A percentile compares a stretch with the other conserved stretches of the same genome.
These are phyloP conservation scores for Penicillium verhagenii DNA, from an alignment of 495 filamentous ascomycete genomes.

Conservation along the genomic window DNA sequence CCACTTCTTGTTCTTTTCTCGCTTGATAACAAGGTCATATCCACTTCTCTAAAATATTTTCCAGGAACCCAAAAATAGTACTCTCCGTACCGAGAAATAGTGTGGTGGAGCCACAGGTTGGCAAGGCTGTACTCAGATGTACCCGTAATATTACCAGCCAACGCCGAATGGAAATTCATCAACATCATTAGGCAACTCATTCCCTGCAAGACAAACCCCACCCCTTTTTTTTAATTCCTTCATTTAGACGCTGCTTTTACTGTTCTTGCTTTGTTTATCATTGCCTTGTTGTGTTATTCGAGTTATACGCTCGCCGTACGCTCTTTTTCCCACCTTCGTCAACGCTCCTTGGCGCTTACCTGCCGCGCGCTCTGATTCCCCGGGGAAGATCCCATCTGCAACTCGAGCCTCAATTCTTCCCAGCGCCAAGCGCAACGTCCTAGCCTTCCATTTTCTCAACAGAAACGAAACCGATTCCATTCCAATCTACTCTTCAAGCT, in stretches of 20 bases:
- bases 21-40: not conserved
- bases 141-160: conserved; percentile 29
- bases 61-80: conserved; percentile 2
- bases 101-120: conserved; percentile 18
- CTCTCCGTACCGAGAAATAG: conserved; percentile 30
- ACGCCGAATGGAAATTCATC: conserved; percentile 23
- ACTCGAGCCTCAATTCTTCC: conserved; percentile 8
- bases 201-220: not conserved
- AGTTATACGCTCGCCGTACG: conserved; percentile 12
- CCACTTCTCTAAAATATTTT: not conserved
- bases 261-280: not conserved
- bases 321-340: conserved; percentile 17
- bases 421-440: conserved; percentile 1
- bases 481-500: not conserved
- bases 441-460: not conserved
- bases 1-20: not conserved
- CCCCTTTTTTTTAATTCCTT: conserved; percentile 11
- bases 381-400: conserved; percentile 1
- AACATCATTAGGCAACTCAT: conserved; percentile 16
- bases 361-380: conserved; percentile 8
- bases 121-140: conserved; percentile 15
- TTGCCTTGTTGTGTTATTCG: not conserved
- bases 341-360: conserved; percentile 21
- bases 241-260: conserved; percentile 3
- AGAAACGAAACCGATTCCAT: too few species aligned